These are phyloP conservation scores for Spiraea crenata DNA, from an alignment of 331 rosid species.

Conservation along the genomic window DNA sequence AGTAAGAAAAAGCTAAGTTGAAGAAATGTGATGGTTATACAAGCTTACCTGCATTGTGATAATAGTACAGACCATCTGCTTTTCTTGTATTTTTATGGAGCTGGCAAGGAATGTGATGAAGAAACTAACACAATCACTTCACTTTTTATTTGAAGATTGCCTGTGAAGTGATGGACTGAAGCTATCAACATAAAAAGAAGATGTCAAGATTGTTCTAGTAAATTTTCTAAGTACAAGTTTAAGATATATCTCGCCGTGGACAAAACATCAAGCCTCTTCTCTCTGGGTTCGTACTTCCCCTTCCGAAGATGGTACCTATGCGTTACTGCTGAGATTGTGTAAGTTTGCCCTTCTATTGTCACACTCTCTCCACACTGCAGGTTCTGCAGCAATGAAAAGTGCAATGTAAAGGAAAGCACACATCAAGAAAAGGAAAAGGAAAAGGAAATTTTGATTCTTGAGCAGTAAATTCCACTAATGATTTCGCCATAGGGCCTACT, in stretches of 20 bases:
- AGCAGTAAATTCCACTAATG: constrained; percentile 19
- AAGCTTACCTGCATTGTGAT: not conserved
- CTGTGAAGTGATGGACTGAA: not conserved
- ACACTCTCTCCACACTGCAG: constrained; percentile 94
- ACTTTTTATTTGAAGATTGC: constrained; percentile 7
- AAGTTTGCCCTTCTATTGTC: constrained; percentile 86
- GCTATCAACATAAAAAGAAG: not conserved
- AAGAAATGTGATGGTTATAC: not conserved
- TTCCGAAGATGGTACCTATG: constrained; percentile 88
- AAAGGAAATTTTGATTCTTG: not conserved
- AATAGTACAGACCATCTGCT: not conserved
- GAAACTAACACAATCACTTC: constrained; percentile 3
- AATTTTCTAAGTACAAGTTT: constrained; percentile 67
- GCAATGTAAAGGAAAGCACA: constrained; percentile 6
- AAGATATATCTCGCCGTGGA: constrained; percentile 88
- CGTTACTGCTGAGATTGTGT: constrained; percentile 84
- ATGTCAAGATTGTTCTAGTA: constrained; percentile 58
- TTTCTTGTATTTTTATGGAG: not conserved
- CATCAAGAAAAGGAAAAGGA: constrained; percentile 2
- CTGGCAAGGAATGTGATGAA: constrained; percentile 2
- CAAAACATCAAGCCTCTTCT: constrained; percentile 90
- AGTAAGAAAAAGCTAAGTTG: not conserved
- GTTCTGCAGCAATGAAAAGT: constrained; percentile 48
- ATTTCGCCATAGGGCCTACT: constrained; percentile 35
- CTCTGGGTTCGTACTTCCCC: constrained; percentile 90